Evolutionary conservation across 768 basidiomycete species (phyloP), one percentile per base, ranked within the genome.

Genomic region (Lenzites betulinus): DNA sequence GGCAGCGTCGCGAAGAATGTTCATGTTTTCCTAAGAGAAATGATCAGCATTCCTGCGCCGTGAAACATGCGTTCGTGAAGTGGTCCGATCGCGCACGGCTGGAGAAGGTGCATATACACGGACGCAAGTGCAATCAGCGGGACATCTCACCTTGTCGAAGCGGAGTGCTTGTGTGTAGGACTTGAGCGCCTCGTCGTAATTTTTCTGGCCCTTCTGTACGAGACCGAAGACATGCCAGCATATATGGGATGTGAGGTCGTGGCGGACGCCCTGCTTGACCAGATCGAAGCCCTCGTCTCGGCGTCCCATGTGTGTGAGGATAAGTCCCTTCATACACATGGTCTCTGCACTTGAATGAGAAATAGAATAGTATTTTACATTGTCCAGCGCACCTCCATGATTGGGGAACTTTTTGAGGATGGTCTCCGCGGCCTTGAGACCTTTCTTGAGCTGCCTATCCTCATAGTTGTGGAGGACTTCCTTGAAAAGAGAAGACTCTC

Each of bases 221-320:
- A 99, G 88, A 26, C 94, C 97, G 71, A 93, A 91, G 64, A 98
- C 96, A 75, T 99, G 97, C 95, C 97, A 98, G 71, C 89, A 90
- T 70, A 99, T 98, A 69, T 98, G 95, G 20, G 93, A 95, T 33
- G 84, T 88, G 55, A 92, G 76, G 75, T 95, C 92, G 48, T 87
- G 79, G 43, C 85, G 82, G 65, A 93, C 82, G 59, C 94, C 94
- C 67, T 91, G 88, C 78, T 90, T 89, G 65, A 93, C 89, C 46
- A 93, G 82, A 38, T 90, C 88, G 59, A 90, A 78, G 30, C 94
- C 94, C 64, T 94, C 85, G 28, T 89, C 92, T 62, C 86, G 86
- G 70, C 81, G 81, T 51, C 87, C 92, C 84, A 88, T 85, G 70
- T 90, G 90, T 30, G 86, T 88, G 67, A 89, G 77, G 54, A 97